Evolutionary conservation across 2,329 filamentous ascomycete species (phyloP).

Genomic region (Beauveria asiatica): DNA sequence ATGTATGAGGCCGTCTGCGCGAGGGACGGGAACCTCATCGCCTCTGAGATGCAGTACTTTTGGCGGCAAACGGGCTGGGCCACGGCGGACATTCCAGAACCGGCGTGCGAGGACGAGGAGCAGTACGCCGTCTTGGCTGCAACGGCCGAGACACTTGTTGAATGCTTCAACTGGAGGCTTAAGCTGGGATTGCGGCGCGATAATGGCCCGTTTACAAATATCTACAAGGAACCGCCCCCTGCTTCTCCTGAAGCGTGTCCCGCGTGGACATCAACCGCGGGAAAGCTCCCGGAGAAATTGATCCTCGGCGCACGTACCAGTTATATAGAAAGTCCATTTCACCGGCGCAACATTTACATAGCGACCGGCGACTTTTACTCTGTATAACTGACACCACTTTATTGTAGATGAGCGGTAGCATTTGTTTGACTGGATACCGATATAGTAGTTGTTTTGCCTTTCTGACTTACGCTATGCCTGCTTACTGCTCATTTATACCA

Average conservation of each 20-base stretch:
- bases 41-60: conserved; percentile 21
- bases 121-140: conserved; percentile 19
- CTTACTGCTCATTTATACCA: not conserved
- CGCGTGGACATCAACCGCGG: conserved; percentile 7
- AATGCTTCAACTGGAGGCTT: conserved; percentile 20
- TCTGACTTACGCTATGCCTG: too few species aligned
- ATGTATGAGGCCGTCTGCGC: conserved; percentile 22
- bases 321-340: conserved; percentile 12
- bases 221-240: conserved; percentile 1
- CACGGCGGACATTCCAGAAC: conserved; percentile 15
- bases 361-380: conserved; percentile 12
- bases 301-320: not conserved
- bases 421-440: too few species aligned
- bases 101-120: conserved; percentile 14
- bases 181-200: conserved; percentile 15
- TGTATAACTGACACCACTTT: not conserved
- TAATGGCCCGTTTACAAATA: not conserved
- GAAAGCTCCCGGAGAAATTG: conserved; percentile 4
- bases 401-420: too few species aligned
- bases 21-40: conserved; percentile 17
- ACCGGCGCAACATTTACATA: conserved; percentile 12
- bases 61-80: conserved; percentile 18
- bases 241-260: conserved; percentile 7
- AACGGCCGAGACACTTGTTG: conserved; percentile 16
- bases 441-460: not conserved